These are phyloP conservation scores for Lanmaoa pseudosensibilis DNA, from an alignment of 768 basidiomycete genomes.

Conservation along the genomic window DNA sequence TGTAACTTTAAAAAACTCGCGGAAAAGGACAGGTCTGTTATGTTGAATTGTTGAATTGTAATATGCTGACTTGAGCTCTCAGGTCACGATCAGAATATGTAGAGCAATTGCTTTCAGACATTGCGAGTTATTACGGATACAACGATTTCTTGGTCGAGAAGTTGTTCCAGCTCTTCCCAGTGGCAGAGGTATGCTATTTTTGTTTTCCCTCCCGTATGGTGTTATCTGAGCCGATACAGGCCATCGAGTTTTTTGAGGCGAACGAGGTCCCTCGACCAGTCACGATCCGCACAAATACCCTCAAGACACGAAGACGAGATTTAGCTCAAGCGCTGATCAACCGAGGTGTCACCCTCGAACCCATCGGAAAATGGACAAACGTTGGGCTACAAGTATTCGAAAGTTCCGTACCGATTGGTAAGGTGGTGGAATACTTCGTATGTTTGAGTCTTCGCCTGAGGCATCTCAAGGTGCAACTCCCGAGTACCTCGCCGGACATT, in stretches of 20 bases:
- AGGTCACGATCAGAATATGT: slow-evolving; percentile 91
- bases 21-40: slow-evolving; percentile 57
- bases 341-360: slow-evolving; percentile 95
- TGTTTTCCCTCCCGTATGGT: neutral
- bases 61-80: slow-evolving; percentile 7
- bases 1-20: slow-evolving; percentile 69
- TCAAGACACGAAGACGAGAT: slow-evolving; percentile 90
- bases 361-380: slow-evolving; percentile 99
- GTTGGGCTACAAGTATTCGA: slow-evolving; percentile 99
- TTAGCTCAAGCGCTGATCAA: slow-evolving; percentile 93
- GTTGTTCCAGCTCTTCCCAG: slow-evolving; percentile 89
- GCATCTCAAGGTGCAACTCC: slow-evolving; percentile 77
- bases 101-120: slow-evolving; percentile 84
- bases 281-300: slow-evolving; percentile 96
- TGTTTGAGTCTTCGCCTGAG: neutral
- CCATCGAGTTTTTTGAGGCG: slow-evolving; percentile 97
- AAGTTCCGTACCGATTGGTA: slow-evolving; percentile 90
- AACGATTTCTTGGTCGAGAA: slow-evolving; percentile 95
- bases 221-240: slow-evolving; percentile 45
- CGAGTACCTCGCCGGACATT: slow-evolving; percentile 98
- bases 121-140: slow-evolving; percentile 96
- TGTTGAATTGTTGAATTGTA: slow-evolving; percentile 3
- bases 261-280: slow-evolving; percentile 96
- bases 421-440: slow-evolving; percentile 1
- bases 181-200: slow-evolving; percentile 69